These are phyloP conservation scores for Rhododendron williamsianum DNA, from an alignment of 148 eudicot species.

Conservation along the genomic window DNA sequence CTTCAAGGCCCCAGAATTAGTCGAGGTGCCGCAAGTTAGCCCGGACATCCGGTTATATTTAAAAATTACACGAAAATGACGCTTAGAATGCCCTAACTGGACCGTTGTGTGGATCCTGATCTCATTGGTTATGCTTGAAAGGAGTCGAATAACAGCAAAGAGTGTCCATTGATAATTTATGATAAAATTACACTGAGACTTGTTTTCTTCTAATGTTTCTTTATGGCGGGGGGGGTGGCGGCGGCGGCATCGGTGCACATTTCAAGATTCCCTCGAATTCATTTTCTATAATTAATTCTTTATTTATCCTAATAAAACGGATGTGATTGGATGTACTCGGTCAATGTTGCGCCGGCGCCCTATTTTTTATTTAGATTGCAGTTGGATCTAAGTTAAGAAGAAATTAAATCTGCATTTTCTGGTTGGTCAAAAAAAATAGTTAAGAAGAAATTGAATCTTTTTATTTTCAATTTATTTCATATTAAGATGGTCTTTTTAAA, in stretches of 20 bases:
- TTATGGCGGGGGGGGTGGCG: neutral
- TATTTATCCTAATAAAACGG: neutral
- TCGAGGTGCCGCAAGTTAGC: rapidly evolving
- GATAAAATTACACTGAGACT: neutral
- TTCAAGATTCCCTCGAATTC: neutral
- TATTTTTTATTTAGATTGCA: neutral
- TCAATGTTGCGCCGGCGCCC: neutral
- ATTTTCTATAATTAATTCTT: neutral
- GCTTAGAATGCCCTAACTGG: neutral
- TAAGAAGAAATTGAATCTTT: too few species aligned
- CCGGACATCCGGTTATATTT: too few species aligned
- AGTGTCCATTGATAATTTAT: neutral
- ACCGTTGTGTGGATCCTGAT: neutral
- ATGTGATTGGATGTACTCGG: neutral
- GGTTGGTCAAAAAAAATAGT: too few species aligned
- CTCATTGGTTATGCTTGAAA: too few species aligned
- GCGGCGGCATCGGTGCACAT: too few species aligned
- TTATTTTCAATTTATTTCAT: too few species aligned
- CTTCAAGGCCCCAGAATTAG: too few species aligned
- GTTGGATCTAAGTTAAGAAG: neutral
- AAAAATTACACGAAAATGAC: neutral
- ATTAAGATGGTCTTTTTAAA: too few species aligned
- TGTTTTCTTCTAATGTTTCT: neutral
- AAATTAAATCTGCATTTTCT: too few species aligned
- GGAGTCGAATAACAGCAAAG: neutral